Percentiles rank a stretch among this genome's conserved stretches.
phyloP scores from a whole-genome alignment of 768 basidiomycete species.

The Royoungia palumana region DNA sequence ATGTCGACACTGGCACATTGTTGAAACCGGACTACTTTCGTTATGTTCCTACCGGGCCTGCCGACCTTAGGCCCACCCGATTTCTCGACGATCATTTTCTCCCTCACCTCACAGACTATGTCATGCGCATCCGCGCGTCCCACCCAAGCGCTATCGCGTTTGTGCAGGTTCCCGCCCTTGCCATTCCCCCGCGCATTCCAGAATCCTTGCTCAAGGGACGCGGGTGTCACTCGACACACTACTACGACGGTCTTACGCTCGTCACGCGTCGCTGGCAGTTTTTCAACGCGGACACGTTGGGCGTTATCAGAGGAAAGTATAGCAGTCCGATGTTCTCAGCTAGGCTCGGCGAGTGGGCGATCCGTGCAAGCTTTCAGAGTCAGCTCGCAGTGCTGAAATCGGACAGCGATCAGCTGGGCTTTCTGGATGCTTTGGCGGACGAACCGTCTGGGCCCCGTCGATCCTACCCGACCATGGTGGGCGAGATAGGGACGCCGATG shows the following conservation, averaged over 20 bases:
- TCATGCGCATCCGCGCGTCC: constrained; percentile 52
- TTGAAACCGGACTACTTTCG: constrained; percentile 77
- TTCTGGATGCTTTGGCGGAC: constrained; percentile 4
- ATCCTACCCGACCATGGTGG: constrained; percentile 82
- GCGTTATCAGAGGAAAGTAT: constrained; percentile 84
- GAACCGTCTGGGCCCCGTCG: neutral
- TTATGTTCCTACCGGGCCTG: constrained; percentile 32
- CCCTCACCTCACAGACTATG: constrained; percentile 60
- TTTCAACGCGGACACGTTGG: constrained; percentile 95
- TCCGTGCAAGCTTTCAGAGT: constrained; percentile 76
- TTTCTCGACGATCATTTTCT: constrained; percentile 82
- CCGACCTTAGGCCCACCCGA: constrained; percentile 40
- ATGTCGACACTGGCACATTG: constrained; percentile 62
- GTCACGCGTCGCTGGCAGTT: constrained; percentile 92
- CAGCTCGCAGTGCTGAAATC: constrained; percentile 77
- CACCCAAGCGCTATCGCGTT: constrained; percentile 87
- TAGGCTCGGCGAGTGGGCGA: constrained; percentile 77
- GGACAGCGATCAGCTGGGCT: constrained; percentile 64
- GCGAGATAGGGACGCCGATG: constrained; percentile 93
- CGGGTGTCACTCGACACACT: constrained; percentile 76
- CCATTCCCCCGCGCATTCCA: constrained; percentile 66
- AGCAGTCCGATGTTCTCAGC: constrained; percentile 63
- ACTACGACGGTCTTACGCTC: constrained; percentile 93
- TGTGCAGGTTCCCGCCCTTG: constrained; percentile 88
- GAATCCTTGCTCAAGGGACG: constrained; percentile 61